A percentile compares a stretch with the other conserved stretches of the same genome.
phyloP scores from a whole-genome alignment of 169 alveolate species.

The Eimeria necatrix region DNA sequence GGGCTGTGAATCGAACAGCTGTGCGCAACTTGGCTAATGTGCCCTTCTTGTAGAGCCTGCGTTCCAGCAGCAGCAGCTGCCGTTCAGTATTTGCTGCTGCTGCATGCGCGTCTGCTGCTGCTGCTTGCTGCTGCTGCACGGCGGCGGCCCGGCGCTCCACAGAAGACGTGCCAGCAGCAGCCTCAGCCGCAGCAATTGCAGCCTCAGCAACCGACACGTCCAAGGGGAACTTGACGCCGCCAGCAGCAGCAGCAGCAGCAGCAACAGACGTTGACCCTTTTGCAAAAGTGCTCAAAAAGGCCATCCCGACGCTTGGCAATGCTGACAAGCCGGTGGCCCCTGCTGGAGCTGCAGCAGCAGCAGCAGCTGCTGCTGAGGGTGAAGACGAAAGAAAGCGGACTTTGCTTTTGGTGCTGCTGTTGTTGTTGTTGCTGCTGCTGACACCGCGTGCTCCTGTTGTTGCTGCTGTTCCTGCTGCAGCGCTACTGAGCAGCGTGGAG shows the following conservation, averaged over 20 bases:
- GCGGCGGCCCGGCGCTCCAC: not conserved
- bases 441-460: not conserved
- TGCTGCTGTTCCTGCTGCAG: not conserved
- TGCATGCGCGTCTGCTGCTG: not conserved
- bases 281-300: not conserved
- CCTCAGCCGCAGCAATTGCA: slow-evolving; percentile 17
- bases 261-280: not conserved
- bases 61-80: slow-evolving; percentile 50
- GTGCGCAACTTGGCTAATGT: not conserved
- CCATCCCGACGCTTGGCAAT: not conserved
- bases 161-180: slow-evolving; percentile 14
- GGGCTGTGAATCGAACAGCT: not conserved
- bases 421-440: not conserved
- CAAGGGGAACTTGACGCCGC: not conserved
- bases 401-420: not conserved
- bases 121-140: not conserved
- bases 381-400: not conserved
- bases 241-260: not conserved
- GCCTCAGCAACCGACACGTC: not conserved
- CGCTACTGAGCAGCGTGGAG: not conserved
- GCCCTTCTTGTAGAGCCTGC: not conserved
- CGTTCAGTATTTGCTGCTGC: not conserved
- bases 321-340: not conserved
- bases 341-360: not conserved
- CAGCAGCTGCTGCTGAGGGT: not conserved